Base-by-base conservation (phyloP, 495 filamentous ascomycete species). In the Podospora pseudopauciseta region DNA sequence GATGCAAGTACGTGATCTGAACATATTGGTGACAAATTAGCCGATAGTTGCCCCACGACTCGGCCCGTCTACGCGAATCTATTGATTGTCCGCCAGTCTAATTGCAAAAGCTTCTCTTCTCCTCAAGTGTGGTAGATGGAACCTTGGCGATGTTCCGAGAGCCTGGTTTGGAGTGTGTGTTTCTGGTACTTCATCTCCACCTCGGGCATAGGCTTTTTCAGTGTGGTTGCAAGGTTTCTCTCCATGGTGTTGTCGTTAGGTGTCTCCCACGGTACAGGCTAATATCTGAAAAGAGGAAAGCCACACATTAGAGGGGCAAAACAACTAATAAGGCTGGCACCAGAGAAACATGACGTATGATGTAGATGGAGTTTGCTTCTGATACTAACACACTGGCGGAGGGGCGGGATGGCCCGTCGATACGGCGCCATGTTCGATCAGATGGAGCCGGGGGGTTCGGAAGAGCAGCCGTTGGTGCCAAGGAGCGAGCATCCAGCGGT, bases 11-110 rank as follows among this genome's bases (percentile, higher is more conserved):
- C 23, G 1, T 23, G 23, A 62, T 62, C 18, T 62, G 60, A 7
- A 32, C 18, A 62, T 28, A 62, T 62, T 62, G 60, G 13, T 9
- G 60, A 28, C 32, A 62, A 2, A 62, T 62, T 62, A 62, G 60
- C 60, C 60, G 60, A 16, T 5, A 62, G 13, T 62, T 27, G 55
- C n/a, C 18, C 7, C 55, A n/a, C n/a, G 23, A 26, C 23, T 26
- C 55, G 55, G 18, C n/a, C 16, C 55, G 55, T 58, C 16, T n/a
- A 15, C 55, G n/a, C 39, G 6, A 49, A 49, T 0, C 5, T 49
- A 13, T 49, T 49, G 2, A 11, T 49, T 16, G 39, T 49, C 39
- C 39, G 39, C 5, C 9, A 49, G 39, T 3, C 39, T 2, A 49
- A 49, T 16, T 49, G 39, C 39, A 49, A 49, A 49, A 49, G 39